phyloP scores from a whole-genome alignment of 768 basidiomycete species.

The Myochromella boudieri region DNA sequence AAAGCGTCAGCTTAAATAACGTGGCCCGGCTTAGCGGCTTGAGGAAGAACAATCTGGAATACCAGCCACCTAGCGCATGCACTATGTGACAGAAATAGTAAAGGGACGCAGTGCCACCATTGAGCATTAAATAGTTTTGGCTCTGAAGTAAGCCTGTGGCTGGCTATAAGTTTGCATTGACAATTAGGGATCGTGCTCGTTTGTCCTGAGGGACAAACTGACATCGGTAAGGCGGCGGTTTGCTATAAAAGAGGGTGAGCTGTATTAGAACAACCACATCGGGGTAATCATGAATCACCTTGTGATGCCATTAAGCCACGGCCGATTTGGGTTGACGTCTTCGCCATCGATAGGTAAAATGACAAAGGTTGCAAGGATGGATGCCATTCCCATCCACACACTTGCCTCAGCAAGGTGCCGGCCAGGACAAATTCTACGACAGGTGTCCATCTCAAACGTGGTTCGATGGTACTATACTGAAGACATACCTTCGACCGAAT shows the following conservation, averaged over 20 bases:
- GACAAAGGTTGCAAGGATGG: background rate
- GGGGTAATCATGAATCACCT: background rate
- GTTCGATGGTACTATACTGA: background rate
- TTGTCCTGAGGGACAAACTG: background rate
- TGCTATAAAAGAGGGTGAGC: background rate
- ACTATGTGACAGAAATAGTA: too few species aligned
- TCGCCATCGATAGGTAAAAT: background rate
- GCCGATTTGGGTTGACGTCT: background rate
- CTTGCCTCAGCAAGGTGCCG: background rate
- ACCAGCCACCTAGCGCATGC: too few species aligned
- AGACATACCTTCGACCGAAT: conserved; percentile 14
- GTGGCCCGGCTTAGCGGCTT: too few species aligned
- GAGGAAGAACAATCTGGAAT: too few species aligned
- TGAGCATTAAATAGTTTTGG: too few species aligned
- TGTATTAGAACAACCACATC: background rate
- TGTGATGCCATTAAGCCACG: background rate
- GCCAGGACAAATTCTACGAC: background rate
- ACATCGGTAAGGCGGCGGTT: background rate
- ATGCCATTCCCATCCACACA: background rate
- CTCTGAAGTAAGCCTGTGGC: too few species aligned
- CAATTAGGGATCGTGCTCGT: background rate
- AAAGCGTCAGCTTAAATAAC: too few species aligned
- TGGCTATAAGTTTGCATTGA: too few species aligned
- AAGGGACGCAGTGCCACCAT: too few species aligned
- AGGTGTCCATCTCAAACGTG: background rate